Base-by-base conservation (phyloP, 176 grass and related monocot genomes). In the Lolium multiflorum region DNA sequence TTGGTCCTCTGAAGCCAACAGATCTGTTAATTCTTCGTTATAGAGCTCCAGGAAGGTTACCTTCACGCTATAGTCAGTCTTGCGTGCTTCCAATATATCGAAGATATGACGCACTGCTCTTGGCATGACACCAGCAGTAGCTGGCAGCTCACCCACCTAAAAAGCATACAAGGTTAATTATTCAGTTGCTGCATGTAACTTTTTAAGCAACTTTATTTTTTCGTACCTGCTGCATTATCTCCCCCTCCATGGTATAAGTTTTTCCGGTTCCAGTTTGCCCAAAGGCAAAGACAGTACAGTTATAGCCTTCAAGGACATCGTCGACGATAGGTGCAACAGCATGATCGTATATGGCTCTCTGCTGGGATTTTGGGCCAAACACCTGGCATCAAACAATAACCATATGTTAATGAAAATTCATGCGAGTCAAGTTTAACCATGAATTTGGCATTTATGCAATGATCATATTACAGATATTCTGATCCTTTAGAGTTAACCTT, bases 221-320 rank as follows among this genome's bases (percentile, higher is more conserved):
- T 14, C 4, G 39, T 88, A 97, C 95, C 95, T 94, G 89, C n/a
- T 79, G 91, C 75, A 70, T 88, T 87, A 90, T 90, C 68, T 89
- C 91, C 80, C 95, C 95, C 77, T 97, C 92, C 95, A 97, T 97
- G 2, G 92, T 97, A 62, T 93, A 97, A 28, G 95, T 97, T 81
- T 97, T 95, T 52, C 95, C 95, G 7, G 95, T 93, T 48, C 95
- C 95, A 77, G 95, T 97, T 84, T 94, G 95, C 17, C 95, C 95
- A 88, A 95, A 93, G 63, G 92, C 95, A 41, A 97, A 97, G 50
- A 97, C 91, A 50, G 95, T 97, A 81, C 92, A 97, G 68, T 93
- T 97, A 85, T 93, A 95, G 82, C 95, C 95, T 84, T 97, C 91
- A 20, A 97, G 89, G 20, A 94, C 95, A 83, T 97, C 92, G 39